Evolutionary conservation across 805 yeast genomes (phyloP).

Genomic region (Pachysolen tannophilus): DNA sequence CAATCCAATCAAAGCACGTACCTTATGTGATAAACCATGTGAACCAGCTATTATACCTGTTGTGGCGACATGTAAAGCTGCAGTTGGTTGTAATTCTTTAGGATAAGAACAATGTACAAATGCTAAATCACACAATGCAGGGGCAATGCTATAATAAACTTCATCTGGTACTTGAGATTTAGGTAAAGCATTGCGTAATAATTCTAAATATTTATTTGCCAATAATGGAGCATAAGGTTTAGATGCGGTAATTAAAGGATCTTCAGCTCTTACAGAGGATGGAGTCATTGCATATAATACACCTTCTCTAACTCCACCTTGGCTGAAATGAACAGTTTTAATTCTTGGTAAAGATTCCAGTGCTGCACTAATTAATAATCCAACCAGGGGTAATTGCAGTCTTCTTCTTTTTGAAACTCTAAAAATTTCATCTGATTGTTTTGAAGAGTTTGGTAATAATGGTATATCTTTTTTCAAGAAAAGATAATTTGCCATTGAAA

Average conservation of each 20-base stretch:
- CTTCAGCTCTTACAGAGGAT: constrained; percentile 48
- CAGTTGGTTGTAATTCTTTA: constrained; percentile 67
- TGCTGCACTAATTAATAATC: constrained; percentile 53
- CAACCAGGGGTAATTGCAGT: constrained; percentile 63
- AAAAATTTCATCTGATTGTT: constrained; percentile 33
- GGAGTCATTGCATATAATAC: constrained; percentile 58
- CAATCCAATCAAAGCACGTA: constrained; percentile 63
- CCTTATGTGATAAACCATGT: constrained; percentile 67
- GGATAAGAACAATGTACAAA: constrained; percentile 75
- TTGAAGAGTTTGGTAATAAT: constrained; percentile 16
- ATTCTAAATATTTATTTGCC: constrained; percentile 45
- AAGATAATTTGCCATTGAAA: constrained; percentile 41
- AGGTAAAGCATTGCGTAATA: constrained; percentile 54
- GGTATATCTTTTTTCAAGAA: constrained; percentile 43
- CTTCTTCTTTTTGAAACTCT: constrained; percentile 61
- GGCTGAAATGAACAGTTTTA: constrained; percentile 58
- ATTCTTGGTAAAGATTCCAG: constrained; percentile 53
- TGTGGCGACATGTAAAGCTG: constrained; percentile 64
- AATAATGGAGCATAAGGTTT: constrained; percentile 65
- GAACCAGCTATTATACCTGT: constrained; percentile 71
- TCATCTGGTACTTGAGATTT: constrained; percentile 40
- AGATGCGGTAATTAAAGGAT: constrained; percentile 64
- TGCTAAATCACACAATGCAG: constrained; percentile 66
- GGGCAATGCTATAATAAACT: constrained; percentile 50
- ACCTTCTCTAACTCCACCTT: constrained; percentile 78